These are phyloP conservation scores for Hyphodiscus sp. DNA, from an alignment of 2,329 filamentous ascomycete genomes.

Conservation along the genomic window DNA sequence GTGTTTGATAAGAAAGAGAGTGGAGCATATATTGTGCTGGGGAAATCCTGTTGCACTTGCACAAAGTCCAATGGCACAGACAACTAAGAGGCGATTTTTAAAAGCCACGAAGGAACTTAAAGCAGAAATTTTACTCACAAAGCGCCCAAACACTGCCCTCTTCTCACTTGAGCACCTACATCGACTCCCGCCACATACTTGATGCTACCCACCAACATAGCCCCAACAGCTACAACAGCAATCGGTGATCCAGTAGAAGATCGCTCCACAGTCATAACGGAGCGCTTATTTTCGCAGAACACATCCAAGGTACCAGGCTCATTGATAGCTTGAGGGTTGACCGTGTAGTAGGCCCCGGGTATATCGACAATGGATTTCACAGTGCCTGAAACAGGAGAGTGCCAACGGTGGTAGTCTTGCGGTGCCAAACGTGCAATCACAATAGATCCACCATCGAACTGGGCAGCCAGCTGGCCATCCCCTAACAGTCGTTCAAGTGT, in stretches of 20 bases:
- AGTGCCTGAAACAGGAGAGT: conserved; percentile 36
- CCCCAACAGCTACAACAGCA: conserved; percentile 15
- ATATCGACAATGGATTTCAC: conserved; percentile 34
- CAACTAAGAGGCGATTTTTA: too few species aligned
- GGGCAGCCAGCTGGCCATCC: conserved; percentile 28
- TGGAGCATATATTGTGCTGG: too few species aligned
- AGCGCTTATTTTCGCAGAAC: conserved; percentile 16
- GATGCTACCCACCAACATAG: conserved; percentile 15
- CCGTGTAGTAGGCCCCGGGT: conserved; percentile 38
- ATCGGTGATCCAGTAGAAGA: conserved; percentile 12
- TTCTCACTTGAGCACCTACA: conserved; percentile 10
- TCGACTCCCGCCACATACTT: conserved; percentile 14
- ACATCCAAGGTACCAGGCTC: conserved; percentile 15
- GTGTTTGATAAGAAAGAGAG: neutral
- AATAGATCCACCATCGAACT: conserved; percentile 32
- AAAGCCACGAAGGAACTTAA: neutral
- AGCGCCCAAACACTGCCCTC: conserved; percentile 13
- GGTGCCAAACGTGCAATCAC: conserved; percentile 37
- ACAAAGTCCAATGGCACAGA: too few species aligned
- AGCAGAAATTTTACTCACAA: conserved; percentile 1
- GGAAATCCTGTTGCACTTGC: too few species aligned
- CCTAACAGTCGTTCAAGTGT: conserved; percentile 35
- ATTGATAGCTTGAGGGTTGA: conserved; percentile 32
- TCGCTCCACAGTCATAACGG: conserved; percentile 14
- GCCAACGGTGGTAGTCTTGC: conserved; percentile 41